Evolutionary conservation across 2,329 filamentous ascomycete genomes (phyloP).

Genomic region (Paraphoma sp.): DNA sequence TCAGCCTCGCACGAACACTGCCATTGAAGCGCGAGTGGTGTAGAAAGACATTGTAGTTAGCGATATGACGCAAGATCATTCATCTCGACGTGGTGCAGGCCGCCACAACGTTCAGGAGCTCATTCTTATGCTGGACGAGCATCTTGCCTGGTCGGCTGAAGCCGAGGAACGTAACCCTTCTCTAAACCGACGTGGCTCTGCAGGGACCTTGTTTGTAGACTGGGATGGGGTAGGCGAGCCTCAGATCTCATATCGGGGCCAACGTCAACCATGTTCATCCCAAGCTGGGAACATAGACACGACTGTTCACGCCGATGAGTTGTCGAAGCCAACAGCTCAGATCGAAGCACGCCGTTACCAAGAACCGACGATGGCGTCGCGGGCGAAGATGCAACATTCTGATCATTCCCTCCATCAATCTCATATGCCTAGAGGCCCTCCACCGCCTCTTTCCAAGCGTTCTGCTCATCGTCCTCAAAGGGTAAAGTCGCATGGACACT

Average conservation of each 20-base stretch:
- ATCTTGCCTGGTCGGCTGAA: slow-evolving; percentile 19
- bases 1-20: not conserved
- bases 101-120: slow-evolving; percentile 7
- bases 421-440: too few species aligned
- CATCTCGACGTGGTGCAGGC: not conserved
- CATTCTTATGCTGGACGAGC: slow-evolving; percentile 24
- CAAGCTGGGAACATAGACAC: not conserved
- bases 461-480: too few species aligned
- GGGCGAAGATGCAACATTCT: too few species aligned
- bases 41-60: not conserved
- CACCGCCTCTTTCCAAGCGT: too few species aligned
- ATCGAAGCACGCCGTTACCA: not conserved
- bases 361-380: not conserved
- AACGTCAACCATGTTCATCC: not conserved
- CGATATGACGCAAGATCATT: not conserved
- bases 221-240: slow-evolving; percentile 14
- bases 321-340: not conserved
- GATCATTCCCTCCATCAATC: too few species aligned
- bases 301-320: not conserved
- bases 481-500: too few species aligned
- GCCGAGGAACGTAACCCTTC: not conserved
- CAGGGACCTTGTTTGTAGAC: slow-evolving; percentile 32
- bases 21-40: too few species aligned
- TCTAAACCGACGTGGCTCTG: not conserved
- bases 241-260: not conserved